Evolutionary conservation across 2,329 filamentous ascomycete species (phyloP).

Genomic region (Aureobasidium namibiae): DNA sequence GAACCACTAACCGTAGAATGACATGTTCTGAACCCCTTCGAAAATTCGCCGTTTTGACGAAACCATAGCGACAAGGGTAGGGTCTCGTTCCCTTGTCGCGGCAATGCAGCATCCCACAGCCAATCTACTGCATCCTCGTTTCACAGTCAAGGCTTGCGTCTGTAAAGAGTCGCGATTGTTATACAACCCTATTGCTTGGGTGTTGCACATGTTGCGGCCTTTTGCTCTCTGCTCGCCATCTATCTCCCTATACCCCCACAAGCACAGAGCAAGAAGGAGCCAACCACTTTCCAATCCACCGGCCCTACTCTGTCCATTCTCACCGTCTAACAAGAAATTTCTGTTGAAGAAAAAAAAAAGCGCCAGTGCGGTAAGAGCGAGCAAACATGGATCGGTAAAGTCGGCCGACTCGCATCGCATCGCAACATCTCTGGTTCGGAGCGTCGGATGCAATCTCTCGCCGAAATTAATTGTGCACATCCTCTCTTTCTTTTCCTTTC

Average conservation of each 20-base stretch:
- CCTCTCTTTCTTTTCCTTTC: background rate
- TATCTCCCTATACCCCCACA: too few relatives aligned
- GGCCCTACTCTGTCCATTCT: background rate
- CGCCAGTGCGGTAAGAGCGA: background rate
- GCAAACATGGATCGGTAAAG: background rate
- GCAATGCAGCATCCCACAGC: background rate
- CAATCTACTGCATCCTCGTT: background rate
- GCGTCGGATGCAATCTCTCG: background rate
- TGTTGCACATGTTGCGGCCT: background rate
- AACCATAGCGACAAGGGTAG: background rate
- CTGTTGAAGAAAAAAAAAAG: background rate
- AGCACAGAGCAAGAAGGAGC: background rate
- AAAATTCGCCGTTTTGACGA: background rate
- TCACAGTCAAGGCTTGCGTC: conserved; percentile 1
- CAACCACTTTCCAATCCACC: background rate
- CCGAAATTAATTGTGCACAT: background rate
- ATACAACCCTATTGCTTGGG: background rate
- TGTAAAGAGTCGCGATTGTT: background rate
- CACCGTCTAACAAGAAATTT: background rate
- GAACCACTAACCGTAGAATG: background rate
- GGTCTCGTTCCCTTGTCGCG: background rate
- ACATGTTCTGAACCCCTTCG: background rate
- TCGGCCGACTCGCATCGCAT: background rate
- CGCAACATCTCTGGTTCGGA: background rate
- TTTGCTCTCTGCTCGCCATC: background rate